A percentile compares a stretch with the other conserved stretches of the same genome.
Evolutionary conservation across 164 flowering plant species (phyloP).

Genomic region (Chimonanthus praecox): DNA sequence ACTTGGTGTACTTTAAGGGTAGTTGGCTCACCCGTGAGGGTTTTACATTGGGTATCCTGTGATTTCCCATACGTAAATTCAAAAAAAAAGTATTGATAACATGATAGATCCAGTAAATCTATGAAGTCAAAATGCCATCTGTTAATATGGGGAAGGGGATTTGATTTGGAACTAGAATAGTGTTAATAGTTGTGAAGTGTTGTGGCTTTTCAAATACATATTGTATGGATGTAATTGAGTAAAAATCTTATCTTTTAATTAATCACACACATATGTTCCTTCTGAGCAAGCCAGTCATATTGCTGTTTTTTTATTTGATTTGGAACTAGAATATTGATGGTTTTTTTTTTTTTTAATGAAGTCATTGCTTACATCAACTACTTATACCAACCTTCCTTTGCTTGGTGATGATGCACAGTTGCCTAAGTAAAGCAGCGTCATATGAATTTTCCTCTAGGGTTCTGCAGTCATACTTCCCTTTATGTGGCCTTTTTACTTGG

Average conservation of each 20-base stretch:
- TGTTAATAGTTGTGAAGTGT: background rate
- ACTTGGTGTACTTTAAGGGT: too few relatives aligned
- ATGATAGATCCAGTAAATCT: too few relatives aligned
- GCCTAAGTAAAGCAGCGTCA: too few relatives aligned
- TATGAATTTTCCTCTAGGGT: background rate
- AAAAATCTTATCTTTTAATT: background rate
- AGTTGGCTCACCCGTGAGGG: too few relatives aligned
- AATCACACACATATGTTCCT: background rate
- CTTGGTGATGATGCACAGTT: background rate
- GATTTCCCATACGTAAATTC: too few relatives aligned
- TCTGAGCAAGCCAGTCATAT: background rate
- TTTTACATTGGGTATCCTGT: too few relatives aligned
- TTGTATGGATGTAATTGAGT: background rate
- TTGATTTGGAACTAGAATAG: background rate
- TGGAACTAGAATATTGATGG: too few relatives aligned
- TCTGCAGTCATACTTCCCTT: background rate
- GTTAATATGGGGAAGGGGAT: background rate
- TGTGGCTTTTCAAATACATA: background rate
- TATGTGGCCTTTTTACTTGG: background rate
- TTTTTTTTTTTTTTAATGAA: background rate
- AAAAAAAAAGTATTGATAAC: too few relatives aligned
- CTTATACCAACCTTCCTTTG: background rate
- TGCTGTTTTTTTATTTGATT: background rate
- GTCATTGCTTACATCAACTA: conserved; percentile 10
- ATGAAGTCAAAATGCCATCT: background rate